phyloP scores from a whole-genome alignment of 495 filamentous ascomycete species.

The Schizothecium vesticola region DNA sequence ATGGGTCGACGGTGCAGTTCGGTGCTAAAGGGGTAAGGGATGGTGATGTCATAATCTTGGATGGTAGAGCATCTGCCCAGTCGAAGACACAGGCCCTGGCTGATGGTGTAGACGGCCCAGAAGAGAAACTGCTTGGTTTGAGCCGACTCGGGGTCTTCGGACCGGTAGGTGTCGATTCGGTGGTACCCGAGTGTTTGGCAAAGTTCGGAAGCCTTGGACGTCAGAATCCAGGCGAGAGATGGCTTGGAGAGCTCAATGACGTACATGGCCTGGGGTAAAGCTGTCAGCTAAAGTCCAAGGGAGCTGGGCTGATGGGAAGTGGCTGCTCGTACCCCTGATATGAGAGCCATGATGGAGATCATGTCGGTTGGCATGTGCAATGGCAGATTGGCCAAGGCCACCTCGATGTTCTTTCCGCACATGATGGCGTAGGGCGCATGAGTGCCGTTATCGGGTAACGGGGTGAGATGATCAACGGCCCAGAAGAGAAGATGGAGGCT shows the following conservation, averaged over 20 bases:
- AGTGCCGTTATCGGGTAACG: conserved; percentile 17
- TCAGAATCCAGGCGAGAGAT: conserved; percentile 56
- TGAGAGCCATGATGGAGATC: conserved; percentile 53
- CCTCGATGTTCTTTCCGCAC: conserved; percentile 53
- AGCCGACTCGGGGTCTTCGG: conserved; percentile 25
- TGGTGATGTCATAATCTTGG: conserved; percentile 57
- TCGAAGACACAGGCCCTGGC: conserved; percentile 54
- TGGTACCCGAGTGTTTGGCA: conserved; percentile 61
- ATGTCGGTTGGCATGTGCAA: conserved; percentile 51
- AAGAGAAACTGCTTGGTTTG: conserved; percentile 44
- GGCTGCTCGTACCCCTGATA: conserved; percentile 43
- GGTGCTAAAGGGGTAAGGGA: conserved; percentile 3
- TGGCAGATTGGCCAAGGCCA: conserved; percentile 47
- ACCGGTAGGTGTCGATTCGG: conserved; percentile 47
- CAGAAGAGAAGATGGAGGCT: conserved; percentile 51
- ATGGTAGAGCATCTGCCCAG: conserved; percentile 55
- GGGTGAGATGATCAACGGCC: conserved; percentile 31
- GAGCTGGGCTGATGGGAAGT: not conserved
- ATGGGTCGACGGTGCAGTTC: not conserved
- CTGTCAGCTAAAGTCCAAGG: not conserved
- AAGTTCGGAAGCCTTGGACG: conserved; percentile 50
- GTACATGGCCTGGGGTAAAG: conserved; percentile 34
- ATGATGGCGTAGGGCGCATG: conserved; percentile 33
- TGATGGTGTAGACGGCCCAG: conserved; percentile 55
- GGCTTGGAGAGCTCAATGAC: conserved; percentile 58